Evolutionary conservation across 1,284 basidiomycete genomes (phyloP), one percentile per base, ranked within the genome.

Genomic region (Leccinum solheimii): DNA sequence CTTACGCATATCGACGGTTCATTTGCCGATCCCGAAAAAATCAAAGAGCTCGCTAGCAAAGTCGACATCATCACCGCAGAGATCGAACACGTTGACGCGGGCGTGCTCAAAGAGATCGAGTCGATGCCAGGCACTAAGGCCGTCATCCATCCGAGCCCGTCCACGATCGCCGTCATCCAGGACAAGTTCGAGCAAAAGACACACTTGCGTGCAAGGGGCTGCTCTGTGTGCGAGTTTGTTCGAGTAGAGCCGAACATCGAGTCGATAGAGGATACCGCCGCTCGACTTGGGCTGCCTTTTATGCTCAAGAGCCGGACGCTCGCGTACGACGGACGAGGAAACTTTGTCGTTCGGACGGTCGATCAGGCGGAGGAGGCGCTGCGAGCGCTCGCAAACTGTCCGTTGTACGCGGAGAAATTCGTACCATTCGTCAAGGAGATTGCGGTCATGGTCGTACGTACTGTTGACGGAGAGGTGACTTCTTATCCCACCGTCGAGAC

Each of bases 401-500:
- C 83, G 36, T 79, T 98, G 5, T 99, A 99, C 69, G 97, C 94
- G 0, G 97, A 99, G 75, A 91, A 91, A 69, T 97, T 94, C 90
- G 92, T 96, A 0, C 86, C 90, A 0, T 98, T 99, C 69, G 80
- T 81, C 40, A 90, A 90, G 70, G 97, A 99, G 76, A 89, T 98
- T 30, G 95, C 97, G 0, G 96, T 99, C 53, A 98, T 99, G 93
- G 97, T 99, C 13, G 96, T 98, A 2, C 87, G 94, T 27, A 87
- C 90, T 14, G 81, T 80, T 7, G 75, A 79, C 19, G 96, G 95
- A 13, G 84, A 93, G 60, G 88, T 96, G 4, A 75, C 79, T 27
- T 91, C 92, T 8, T 99, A 99, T 73, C 95, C 97, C 26, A 89
- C 88, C 1, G 97, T 98, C 26, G 95, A 99, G 79, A 99, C 97